These are phyloP conservation scores for Gyromitra esculenta DNA, from an alignment of 2,329 filamentous ascomycete species.

Conservation along the genomic window DNA sequence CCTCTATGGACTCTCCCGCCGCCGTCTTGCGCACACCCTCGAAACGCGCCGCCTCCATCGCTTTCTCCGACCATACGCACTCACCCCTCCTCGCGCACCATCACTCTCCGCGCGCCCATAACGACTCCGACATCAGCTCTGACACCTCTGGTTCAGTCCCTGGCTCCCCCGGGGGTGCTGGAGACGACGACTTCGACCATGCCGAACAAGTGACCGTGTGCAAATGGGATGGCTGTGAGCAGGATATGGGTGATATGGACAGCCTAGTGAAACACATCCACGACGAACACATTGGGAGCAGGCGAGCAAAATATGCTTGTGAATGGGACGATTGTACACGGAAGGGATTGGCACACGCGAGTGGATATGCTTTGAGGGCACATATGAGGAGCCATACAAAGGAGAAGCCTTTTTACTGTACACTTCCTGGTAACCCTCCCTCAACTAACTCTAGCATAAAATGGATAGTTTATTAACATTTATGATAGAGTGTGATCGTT, in stretches of 20 bases:
- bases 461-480: slow-evolving; percentile 48
- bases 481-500: slow-evolving; percentile 86
- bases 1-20: slow-evolving; percentile 44
- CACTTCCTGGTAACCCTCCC: slow-evolving; percentile 76
- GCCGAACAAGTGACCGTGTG: slow-evolving; percentile 81
- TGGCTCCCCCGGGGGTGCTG: slow-evolving; percentile 73
- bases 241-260: slow-evolving; percentile 81
- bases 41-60: slow-evolving; percentile 52
- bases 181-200: slow-evolving; percentile 73
- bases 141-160: slow-evolving; percentile 89
- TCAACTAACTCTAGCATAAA: background rate
- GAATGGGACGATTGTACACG: slow-evolving; percentile 91
- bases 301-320: slow-evolving; percentile 97
- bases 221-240: slow-evolving; percentile 78
- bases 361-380: slow-evolving; percentile 92
- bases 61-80: slow-evolving; percentile 48
- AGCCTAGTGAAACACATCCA: slow-evolving; percentile 84
- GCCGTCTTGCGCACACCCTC: slow-evolving; percentile 41
- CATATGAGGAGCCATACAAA: slow-evolving; percentile 98
- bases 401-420: slow-evolving; percentile 98
- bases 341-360: slow-evolving; percentile 91
- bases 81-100: slow-evolving; percentile 43
- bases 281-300: slow-evolving; percentile 89
- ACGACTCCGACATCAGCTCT: slow-evolving; percentile 77
- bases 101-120: slow-evolving; percentile 32